Base-by-base conservation (phyloP, 352 stramenopile species). In the Stramenopiles sp. region DNA sequence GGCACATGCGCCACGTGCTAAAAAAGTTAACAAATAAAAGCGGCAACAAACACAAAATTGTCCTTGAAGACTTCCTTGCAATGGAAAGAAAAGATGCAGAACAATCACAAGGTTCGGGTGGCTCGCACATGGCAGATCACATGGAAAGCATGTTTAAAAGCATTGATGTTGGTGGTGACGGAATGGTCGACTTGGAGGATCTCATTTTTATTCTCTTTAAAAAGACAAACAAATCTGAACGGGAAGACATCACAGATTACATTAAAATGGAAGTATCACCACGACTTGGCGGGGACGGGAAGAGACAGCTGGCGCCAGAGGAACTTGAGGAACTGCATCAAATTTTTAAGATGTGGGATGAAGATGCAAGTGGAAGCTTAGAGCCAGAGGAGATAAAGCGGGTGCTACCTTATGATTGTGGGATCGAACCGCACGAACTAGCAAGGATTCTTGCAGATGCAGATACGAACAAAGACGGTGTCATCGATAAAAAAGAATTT, bases 401-500 rank as follows among this genome's bases (percentile, higher is more conserved):
- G 25, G 12, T 18, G 25, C 12, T 53, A 18, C 12, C 43, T 12
- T 25, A 53, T 25, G 43, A 53, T 53, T 53, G 12, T 18, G 43
- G 43, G 12, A 53, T 53, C 25, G 43, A 53, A 25, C 25, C 43
- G 12, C 43, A 53, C 25, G 43, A 53, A 12, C 25, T 53, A 53
- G 43, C 12, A 18, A 12, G 43, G 12, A 53, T 53, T 53, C 12
- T 53, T 18, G 25, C 12, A 25, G 43, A 53, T 12, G 43, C 43
- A 18, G 43, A 53, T 53, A 25, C 43, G 25, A 53, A 53, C 25
- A 25, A 25, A 25, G 43, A 53, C 43, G 43, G 43, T 25, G 43
- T 53, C 12, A 53, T 53, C 25, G 43, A 53, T 25, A 53, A 53
- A 53, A 53, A 53, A 53, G 43, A 53, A 53, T 53, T 53, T 25